Evolutionary conservation across 805 yeast species (phyloP).

Genomic region (Saccharomycopsis microspora): DNA sequence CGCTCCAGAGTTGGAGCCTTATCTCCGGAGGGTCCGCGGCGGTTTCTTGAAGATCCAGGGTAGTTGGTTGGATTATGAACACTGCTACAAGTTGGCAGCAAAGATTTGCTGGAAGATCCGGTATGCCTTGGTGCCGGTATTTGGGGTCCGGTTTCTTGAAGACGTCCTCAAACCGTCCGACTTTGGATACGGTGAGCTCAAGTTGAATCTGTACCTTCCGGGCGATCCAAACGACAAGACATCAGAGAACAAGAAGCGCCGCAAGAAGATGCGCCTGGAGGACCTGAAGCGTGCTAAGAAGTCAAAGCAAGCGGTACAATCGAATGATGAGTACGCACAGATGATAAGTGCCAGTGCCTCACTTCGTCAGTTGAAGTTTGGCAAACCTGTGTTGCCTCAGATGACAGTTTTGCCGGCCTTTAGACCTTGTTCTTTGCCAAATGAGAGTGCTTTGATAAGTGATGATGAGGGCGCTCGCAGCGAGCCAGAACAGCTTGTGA

Average conservation of each 20-base stretch:
- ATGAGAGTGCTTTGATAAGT: slow-evolving; percentile 7
- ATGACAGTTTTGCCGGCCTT: not conserved
- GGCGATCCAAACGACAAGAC: slow-evolving; percentile 15
- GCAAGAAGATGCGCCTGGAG: slow-evolving; percentile 4
- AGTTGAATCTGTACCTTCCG: slow-evolving; percentile 22
- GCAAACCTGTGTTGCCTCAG: not conserved
- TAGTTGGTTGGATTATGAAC: slow-evolving; percentile 73
- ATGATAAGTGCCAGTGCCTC: slow-evolving; percentile 10
- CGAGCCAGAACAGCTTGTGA: not conserved
- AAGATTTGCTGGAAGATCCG: slow-evolving; percentile 73
- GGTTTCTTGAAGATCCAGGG: slow-evolving; percentile 91
- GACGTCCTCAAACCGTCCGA: slow-evolving; percentile 49
- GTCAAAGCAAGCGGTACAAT: not conserved
- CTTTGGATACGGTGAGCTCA: slow-evolving; percentile 54
- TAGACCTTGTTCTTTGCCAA: slow-evolving; percentile 3
- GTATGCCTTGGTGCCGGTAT: slow-evolving; percentile 64
- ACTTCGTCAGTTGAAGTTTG: slow-evolving; percentile 9
- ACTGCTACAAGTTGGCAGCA: slow-evolving; percentile 57
- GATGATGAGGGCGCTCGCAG: not conserved
- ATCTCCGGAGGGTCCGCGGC: slow-evolving; percentile 70
- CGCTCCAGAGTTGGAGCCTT: slow-evolving; percentile 50
- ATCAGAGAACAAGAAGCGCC: slow-evolving; percentile 9
- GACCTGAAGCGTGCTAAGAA: not conserved
- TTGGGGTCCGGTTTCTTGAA: slow-evolving; percentile 59
- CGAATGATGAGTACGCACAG: slow-evolving; percentile 1